Evolutionary conservation across 345 rosid species (phyloP).

Genomic region (Triadica sebifera): DNA sequence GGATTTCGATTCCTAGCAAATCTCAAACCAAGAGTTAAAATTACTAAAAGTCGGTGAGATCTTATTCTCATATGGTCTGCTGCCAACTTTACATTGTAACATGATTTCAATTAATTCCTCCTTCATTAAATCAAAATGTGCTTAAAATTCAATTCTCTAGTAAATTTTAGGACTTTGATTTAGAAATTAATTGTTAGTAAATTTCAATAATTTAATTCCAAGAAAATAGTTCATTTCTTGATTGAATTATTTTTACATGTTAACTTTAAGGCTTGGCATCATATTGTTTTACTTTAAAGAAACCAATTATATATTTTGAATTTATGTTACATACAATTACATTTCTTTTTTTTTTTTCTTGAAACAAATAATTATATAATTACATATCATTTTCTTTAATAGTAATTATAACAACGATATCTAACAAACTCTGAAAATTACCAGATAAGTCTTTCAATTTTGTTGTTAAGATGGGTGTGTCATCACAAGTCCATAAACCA

Average conservation of each 20-base stretch:
- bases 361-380: no score
- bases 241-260: no score
- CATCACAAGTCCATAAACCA: background rate
- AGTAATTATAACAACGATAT: background rate
- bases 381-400: no score
- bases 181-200: no score
- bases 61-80: slow-evolving; percentile 39
- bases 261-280: no score
- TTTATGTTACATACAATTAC: no score
- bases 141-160: background rate
- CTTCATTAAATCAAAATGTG: background rate
- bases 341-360: no score
- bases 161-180: background rate
- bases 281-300: no score
- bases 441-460: background rate
- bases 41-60: slow-evolving; percentile 23
- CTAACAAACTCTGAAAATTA: background rate
- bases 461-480: background rate
- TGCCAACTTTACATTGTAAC: slow-evolving; percentile 27
- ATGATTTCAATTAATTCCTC: slow-evolving; percentile 16
- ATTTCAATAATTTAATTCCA: no score
- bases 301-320: no score
- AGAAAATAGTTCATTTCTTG: no score
- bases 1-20: slow-evolving; percentile 32
- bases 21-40: slow-evolving; percentile 28